These are phyloP conservation scores for Scytalidium sp. DNA, from an alignment of 2,329 filamentous ascomycete genomes.

Conservation along the genomic window DNA sequence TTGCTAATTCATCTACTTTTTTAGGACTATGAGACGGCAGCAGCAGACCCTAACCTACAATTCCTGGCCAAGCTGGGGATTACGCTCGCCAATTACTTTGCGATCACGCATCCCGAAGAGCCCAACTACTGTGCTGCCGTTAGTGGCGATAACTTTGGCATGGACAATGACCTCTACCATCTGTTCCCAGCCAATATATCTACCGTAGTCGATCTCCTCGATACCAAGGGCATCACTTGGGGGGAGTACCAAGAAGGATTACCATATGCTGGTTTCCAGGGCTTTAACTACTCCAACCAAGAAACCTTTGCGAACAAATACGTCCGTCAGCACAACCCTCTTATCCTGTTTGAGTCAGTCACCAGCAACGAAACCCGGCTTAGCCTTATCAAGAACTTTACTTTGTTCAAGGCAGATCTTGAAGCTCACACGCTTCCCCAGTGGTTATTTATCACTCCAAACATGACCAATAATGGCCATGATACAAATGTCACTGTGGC, in stretches of 20 bases:
- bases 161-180: conserved; percentile 65
- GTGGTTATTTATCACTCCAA: conserved; percentile 68
- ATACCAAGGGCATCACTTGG: conserved; percentile 63
- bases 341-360: conserved; percentile 64
- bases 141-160: conserved; percentile 71
- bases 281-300: conserved; percentile 60
- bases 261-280: conserved; percentile 73
- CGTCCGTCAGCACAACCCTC: conserved; percentile 77
- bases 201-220: conserved; percentile 66
- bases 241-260: conserved; percentile 74
- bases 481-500: conserved; percentile 69
- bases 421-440: conserved; percentile 51
- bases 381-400: conserved; percentile 71
- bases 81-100: conserved; percentile 56
- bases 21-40: no score
- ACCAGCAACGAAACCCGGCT: conserved; percentile 57
- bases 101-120: conserved; percentile 69
- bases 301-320: conserved; percentile 68
- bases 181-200: conserved; percentile 58
- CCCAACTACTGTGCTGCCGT: conserved; percentile 72
- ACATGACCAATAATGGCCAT: conserved; percentile 76
- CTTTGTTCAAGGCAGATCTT: conserved; percentile 66
- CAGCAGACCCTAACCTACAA: no score
- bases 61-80: conserved; percentile 61
- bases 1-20: no score